Conservation (phyloP, 129 eudicot species). For the Logfia minima region DNA sequence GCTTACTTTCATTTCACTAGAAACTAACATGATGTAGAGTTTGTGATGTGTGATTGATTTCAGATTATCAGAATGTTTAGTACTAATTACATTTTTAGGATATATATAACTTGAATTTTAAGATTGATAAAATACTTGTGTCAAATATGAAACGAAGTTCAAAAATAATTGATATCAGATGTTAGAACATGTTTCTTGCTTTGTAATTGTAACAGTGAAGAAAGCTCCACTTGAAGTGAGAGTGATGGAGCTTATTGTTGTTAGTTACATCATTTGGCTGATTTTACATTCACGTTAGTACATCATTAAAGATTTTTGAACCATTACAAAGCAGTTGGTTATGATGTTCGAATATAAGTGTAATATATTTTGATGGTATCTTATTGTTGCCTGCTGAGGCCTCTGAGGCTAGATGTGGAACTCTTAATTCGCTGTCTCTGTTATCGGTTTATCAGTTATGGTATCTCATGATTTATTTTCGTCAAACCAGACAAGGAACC, state of each 20-base stretch:
- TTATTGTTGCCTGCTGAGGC: conserved; percentile 22
- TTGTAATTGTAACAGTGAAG: background rate
- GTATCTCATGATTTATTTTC: conserved; percentile 19
- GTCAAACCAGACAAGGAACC: conserved; percentile 85
- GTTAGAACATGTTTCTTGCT: too few species aligned
- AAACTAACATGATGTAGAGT: background rate
- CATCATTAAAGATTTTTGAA: background rate
- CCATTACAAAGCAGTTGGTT: background rate
- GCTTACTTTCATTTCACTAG: conserved; percentile 2
- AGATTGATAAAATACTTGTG: background rate
- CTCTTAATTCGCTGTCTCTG: conserved; percentile 1
- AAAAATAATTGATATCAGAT: background rate
- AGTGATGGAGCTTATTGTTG: too few species aligned
- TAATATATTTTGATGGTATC: conserved; percentile 10
- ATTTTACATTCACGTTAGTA: conserved; percentile 4
- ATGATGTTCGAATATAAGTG: conserved; percentile 28
- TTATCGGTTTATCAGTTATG: conserved; percentile 18
- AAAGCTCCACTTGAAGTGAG: background rate
- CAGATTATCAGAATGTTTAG: conserved; percentile 13
- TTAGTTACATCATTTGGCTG: background rate
- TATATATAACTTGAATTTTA: conserved; percentile 6
- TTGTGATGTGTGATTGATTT: background rate
- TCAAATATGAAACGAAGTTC: conserved; percentile 8
- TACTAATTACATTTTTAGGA: conserved; percentile 5
- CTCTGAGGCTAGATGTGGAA: conserved; percentile 13